Evolutionary conservation across 495 filamentous ascomycete species (phyloP).

Genomic region (Penicillium waksmanii): DNA sequence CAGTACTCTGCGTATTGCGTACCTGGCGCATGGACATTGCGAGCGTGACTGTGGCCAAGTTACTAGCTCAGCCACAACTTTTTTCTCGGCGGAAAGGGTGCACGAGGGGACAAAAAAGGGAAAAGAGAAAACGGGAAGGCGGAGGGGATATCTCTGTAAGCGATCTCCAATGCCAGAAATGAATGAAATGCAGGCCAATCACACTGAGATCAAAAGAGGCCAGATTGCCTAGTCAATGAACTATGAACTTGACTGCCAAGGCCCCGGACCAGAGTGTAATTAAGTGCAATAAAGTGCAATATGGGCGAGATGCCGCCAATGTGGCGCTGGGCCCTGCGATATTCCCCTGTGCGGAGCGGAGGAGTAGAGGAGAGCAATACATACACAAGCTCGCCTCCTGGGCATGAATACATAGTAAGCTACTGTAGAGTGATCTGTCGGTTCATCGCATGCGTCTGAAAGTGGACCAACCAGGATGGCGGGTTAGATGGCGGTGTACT

Average conservation of each 20-base stretch:
- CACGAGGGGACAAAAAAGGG: too few relatives aligned
- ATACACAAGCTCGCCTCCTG: not conserved
- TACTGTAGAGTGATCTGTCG: too few relatives aligned
- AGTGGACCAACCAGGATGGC: not conserved
- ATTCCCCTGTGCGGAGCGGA: too few relatives aligned
- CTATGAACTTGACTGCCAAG: not conserved
- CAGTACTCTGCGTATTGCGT: too few relatives aligned
- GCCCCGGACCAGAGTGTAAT: not conserved
- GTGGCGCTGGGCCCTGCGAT: not conserved
- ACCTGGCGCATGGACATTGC: too few relatives aligned
- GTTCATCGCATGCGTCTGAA: not conserved
- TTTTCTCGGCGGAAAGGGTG: too few relatives aligned
- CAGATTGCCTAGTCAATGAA: constrained; percentile 1
- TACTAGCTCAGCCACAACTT: too few relatives aligned
- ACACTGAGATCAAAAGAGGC: not conserved
- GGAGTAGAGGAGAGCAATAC: not conserved
- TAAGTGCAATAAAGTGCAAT: constrained; percentile 1
- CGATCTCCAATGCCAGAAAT: not conserved
- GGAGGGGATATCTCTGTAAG: too few relatives aligned
- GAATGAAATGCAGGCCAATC: not conserved
- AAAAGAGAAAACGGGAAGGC: too few relatives aligned
- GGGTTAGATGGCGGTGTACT: constrained; percentile 9
- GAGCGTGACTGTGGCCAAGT: too few relatives aligned
- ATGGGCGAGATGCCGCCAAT: not conserved
- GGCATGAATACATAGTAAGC: not conserved